Evolutionary conservation across 208 protist species (phyloP).

Genomic region (Acanthamoeba sp.): DNA sequence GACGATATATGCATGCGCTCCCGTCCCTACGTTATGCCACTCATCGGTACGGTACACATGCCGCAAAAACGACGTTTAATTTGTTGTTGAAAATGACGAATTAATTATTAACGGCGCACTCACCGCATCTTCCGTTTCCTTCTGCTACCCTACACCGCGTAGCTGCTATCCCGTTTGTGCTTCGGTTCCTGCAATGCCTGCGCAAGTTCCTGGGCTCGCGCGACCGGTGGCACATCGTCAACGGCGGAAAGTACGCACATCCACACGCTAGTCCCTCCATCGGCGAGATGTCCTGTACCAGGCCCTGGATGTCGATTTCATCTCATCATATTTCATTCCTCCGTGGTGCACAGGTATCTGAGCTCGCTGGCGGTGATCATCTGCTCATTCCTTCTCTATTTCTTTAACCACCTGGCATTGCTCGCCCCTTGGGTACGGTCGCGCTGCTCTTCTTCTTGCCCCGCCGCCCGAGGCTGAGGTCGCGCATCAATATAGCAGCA

Average conservation of each 20-base stretch:
- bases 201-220: slow-evolving; percentile 81
- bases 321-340: neutral
- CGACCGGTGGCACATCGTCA: slow-evolving; percentile 80
- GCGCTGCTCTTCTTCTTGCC: neutral
- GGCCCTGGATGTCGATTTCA: neutral
- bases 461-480: neutral
- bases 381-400: neutral
- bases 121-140: neutral
- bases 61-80: too few species aligned
- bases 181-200: slow-evolving; percentile 86
- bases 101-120: too few species aligned
- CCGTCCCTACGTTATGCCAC: neutral
- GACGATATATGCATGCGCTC: neutral
- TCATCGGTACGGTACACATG: neutral
- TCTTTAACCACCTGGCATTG: neutral
- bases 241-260: slow-evolving; percentile 68
- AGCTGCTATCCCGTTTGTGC: slow-evolving; percentile 76
- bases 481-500: too few species aligned
- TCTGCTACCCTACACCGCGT: too few species aligned
- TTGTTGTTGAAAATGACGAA: too few species aligned
- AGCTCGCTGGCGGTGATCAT: neutral
- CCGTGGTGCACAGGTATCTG: neutral
- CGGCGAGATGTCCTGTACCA: neutral
- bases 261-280: neutral
- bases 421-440: neutral